A percentile compares a stretch with the other conserved stretches of the same genome.
phyloP scores from a whole-genome alignment of 1,284 basidiomycete species.

The Papiliotrema terrestris region DNA sequence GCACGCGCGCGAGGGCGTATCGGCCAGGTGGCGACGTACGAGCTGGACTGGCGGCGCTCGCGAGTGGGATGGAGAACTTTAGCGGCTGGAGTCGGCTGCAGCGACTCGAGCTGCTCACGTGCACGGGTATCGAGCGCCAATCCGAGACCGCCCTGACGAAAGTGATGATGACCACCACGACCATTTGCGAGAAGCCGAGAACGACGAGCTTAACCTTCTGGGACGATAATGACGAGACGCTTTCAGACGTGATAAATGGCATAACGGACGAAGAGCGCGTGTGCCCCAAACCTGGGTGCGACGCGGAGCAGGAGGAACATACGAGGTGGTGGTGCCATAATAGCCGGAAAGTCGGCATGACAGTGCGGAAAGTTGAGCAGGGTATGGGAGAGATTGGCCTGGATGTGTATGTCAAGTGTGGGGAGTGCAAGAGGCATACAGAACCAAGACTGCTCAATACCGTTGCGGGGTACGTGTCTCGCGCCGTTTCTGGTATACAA shows the following conservation, averaged over 20 bases:
- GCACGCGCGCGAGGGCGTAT: slow-evolving; percentile 24
- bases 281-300: slow-evolving; percentile 23
- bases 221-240: slow-evolving; percentile 7
- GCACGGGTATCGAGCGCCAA: slow-evolving; percentile 11
- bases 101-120: slow-evolving; percentile 21
- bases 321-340: slow-evolving; percentile 20
- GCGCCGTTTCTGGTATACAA: background rate
- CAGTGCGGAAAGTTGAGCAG: slow-evolving; percentile 4
- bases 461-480: slow-evolving; percentile 12
- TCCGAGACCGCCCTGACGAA: background rate
- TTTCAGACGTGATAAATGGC: slow-evolving; percentile 6
- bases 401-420: slow-evolving; percentile 21
- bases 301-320: slow-evolving; percentile 17
- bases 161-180: background rate
- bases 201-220: background rate
- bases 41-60: slow-evolving; percentile 24
- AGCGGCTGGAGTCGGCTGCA: slow-evolving; percentile 34
- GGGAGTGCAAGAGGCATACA: slow-evolving; percentile 14
- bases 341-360: slow-evolving; percentile 11
- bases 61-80: slow-evolving; percentile 20
- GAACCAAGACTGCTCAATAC: slow-evolving; percentile 6
- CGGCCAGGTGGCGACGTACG: slow-evolving; percentile 35
- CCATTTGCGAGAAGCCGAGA: slow-evolving; percentile 1
- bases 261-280: slow-evolving; percentile 11
- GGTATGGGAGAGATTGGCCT: slow-evolving; percentile 3